A percentile compares a stretch with the other conserved stretches of the same genome.
Conservation (phyloP, 371 early-diverging fungal genomes). For the Rhizopus stolonifer region DNA sequence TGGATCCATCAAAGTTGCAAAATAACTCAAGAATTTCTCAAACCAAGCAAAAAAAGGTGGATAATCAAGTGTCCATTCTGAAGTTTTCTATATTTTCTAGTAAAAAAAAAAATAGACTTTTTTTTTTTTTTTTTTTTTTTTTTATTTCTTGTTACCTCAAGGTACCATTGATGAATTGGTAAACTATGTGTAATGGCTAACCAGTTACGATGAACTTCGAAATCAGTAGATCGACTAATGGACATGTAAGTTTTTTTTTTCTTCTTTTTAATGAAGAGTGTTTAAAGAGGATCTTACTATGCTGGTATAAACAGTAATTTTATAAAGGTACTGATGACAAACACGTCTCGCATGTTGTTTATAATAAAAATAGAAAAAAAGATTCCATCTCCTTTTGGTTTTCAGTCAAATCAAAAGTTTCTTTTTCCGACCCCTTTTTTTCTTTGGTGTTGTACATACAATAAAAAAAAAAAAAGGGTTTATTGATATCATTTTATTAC, state of each 20-base stretch:
- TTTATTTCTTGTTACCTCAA: slow-evolving; percentile 58
- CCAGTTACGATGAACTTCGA: slow-evolving; percentile 99
- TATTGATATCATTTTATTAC: too few relatives aligned
- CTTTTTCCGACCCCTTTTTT: too few relatives aligned
- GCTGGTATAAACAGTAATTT: slow-evolving; percentile 75
- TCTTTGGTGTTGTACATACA: too few relatives aligned
- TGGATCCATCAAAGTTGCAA: slow-evolving; percentile 69
- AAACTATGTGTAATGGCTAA: slow-evolving; percentile 89
- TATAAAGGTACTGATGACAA: slow-evolving; percentile 57
- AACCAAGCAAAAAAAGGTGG: slow-evolving; percentile 98
- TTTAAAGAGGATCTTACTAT: slow-evolving; percentile 50
- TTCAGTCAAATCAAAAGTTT: too few relatives aligned
- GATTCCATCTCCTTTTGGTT: too few relatives aligned
- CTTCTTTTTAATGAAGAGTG: neutral
- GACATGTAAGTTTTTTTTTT: neutral
- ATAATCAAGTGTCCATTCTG: slow-evolving; percentile 97
- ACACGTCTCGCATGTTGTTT: slow-evolving; percentile 28
- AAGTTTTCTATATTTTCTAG: slow-evolving; percentile 58
- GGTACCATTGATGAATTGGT: slow-evolving; percentile 87
- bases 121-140: neutral
- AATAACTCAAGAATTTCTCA: slow-evolving; percentile 73
- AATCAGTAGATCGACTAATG: slow-evolving; percentile 89
- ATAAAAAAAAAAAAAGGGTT: too few relatives aligned
- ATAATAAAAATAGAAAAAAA: neutral
- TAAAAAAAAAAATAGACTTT: neutral